Evolutionary conservation across 306 rosid genomes (phyloP), one percentile per base, ranked within the genome.

Genomic region (Rosa lucieae): DNA sequence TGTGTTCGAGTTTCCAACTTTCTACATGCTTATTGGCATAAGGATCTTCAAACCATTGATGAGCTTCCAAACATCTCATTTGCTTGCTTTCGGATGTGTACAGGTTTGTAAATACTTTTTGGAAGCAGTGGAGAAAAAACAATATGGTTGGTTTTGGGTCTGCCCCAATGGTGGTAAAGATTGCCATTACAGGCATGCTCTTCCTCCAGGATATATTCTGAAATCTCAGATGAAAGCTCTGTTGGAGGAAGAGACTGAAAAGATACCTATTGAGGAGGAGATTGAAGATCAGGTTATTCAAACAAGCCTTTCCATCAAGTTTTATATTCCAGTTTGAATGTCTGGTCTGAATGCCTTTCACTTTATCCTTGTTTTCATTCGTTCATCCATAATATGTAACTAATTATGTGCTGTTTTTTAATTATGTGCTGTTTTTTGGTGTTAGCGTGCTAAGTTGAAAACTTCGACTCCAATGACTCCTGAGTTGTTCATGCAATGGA

Each of bases 191-290:
- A 91, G 99, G 79, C 99, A 95, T 85, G 98, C 97, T 72, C 98
- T 95, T 74, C 98, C 98, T 26, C 93, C 98, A 8, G 99, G 99
- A 68, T 95, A 93, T 84, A 17, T 93, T 81, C 87, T 95, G 47
- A 95, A 93, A 84, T 95, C 99, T 65, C 99, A 93, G 83, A 95
- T 95, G 99, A 93, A 91, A 87, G 98, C 96, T 78, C 88, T 95
- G 59, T 84, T 95, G 51, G 99, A 90, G 80, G 96, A 91, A 70
- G 99, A 95, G 80, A 11, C 80, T 63, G 89, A 91, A 0, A 93
- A 88, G 79, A 59, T 91, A 67, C 74, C 99, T 23, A 87, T 93
- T 40, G 96, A 93, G 83, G 98, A 93, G 74, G 99, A 93, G 84
- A 93, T 96, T 65, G 99, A 96, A 81, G 86, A 91, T 79, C 90